A percentile compares a stretch with the other conserved stretches of the same genome.
Evolutionary conservation across 495 filamentous ascomycete genomes (phyloP).

Genomic region (Aspergillus ostianus): DNA sequence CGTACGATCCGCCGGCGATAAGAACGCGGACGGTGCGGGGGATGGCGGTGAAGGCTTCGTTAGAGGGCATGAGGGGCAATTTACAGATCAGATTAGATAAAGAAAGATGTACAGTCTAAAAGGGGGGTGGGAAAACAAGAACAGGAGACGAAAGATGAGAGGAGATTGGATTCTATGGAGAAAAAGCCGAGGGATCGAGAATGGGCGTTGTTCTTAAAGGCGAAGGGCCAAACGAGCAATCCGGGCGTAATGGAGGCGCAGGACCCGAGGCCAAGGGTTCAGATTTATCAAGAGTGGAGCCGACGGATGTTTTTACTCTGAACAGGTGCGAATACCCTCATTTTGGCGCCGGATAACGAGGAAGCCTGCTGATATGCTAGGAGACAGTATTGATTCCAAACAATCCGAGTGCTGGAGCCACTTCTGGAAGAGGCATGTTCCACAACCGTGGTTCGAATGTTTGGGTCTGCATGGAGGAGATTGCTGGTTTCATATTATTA

Average conservation of each 20-base stretch:
- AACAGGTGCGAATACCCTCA: neutral
- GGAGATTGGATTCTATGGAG: neutral
- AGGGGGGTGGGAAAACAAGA: neutral
- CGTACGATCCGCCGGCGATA: conserved; percentile 65
- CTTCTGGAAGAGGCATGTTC: neutral
- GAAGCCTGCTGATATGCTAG: neutral
- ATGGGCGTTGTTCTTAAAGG: neutral
- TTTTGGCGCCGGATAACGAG: neutral
- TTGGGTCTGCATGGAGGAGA: neutral
- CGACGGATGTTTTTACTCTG: neutral
- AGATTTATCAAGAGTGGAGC: conserved; percentile 2
- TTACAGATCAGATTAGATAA: neutral
- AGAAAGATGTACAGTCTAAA: neutral
- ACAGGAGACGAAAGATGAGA: neutral
- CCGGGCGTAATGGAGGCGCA: neutral
- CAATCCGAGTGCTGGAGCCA: neutral
- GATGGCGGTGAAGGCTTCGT: conserved; percentile 25
- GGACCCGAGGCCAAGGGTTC: conserved; percentile 1
- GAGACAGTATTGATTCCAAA: neutral
- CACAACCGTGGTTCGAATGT: neutral
- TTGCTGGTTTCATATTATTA: neutral
- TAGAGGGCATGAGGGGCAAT: conserved; percentile 30
- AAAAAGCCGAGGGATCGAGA: neutral
- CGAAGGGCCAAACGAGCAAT: neutral
- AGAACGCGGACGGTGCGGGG: conserved; percentile 40